Evolutionary conservation across 106 monocot species (phyloP), one percentile per base, ranked within the genome.

Genomic region (Posidonia australis): DNA sequence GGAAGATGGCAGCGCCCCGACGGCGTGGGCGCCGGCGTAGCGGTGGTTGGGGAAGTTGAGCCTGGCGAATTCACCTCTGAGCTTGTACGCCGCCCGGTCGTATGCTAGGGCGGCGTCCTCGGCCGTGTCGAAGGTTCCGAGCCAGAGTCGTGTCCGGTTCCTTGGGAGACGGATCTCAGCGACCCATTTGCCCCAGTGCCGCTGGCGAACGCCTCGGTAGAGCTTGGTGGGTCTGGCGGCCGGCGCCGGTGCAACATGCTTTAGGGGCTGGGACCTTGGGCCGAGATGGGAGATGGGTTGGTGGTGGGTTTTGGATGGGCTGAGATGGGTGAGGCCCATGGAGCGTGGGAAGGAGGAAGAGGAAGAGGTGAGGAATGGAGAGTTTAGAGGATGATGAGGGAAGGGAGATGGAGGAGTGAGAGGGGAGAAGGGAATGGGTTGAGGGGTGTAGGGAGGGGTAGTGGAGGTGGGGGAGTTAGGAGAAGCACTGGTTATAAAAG

Each of bases 41-140:
- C 44, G 25, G 64, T 17, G 19, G 44, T 48, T 27, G 64, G 64
- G 64, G 64, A 64, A 64, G 46, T 64, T 64, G 47, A 64, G 64
- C 24, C 64, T 36, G 22, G 64, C 64, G 9, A 46, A 18, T 9
- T 48, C 64, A 14, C 64, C 64, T 16, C 64, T n/a, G 25, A 91
- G 78, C 72, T 60, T 80, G 79, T 71, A 91, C 0, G 90, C 90
- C 54, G 86, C 90, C 6, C 72, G 73, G 74, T 91, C 90, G 55
- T 91, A 91, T 6, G 90, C 90, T 28, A 86, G 74, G 20, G 90
- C 90, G 2, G 86, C 90, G 56, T 86, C 90, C 78, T 86, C 86
- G 13, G 90, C 90, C 2, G 90, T 91, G 77, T 91, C 86, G 61
- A 91, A 91, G 20, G 90, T 91, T 31, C 90, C 90, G 44, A 91